Conservation (phyloP, 2,329 filamentous ascomycete species). For the Tolypocladium guangdongense region DNA sequence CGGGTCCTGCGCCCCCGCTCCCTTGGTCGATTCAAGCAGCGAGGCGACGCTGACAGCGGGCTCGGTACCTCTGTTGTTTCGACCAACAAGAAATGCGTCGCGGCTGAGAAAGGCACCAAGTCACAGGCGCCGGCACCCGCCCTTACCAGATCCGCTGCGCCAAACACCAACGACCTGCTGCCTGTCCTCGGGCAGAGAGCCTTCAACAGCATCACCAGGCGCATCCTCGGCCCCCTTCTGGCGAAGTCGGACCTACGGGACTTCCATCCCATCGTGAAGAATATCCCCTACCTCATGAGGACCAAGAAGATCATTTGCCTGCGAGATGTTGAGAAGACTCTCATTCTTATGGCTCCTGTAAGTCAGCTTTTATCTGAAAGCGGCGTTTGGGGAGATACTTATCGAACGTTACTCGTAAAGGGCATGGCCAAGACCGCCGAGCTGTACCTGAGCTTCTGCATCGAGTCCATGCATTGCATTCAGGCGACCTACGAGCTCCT, state of each 20-base stretch:
- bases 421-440: conserved; percentile 62
- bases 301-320: conserved; percentile 82
- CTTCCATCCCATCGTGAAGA: conserved; percentile 70
- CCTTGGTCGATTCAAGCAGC: conserved; percentile 48
- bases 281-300: conserved; percentile 68
- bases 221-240: conserved; percentile 68
- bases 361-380: conserved; percentile 53
- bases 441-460: conserved; percentile 77
- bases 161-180: conserved; percentile 36
- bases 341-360: conserved; percentile 87
- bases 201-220: conserved; percentile 66
- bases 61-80: conserved; percentile 72
- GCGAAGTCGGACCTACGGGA: conserved; percentile 62
- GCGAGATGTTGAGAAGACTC: conserved; percentile 85
- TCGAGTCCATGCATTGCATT: conserved; percentile 81
- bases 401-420: conserved; percentile 63
- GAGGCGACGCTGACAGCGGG: conserved; percentile 70
- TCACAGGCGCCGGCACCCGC: conserved; percentile 35
- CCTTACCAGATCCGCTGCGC: conserved; percentile 49
- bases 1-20: conserved; percentile 42
- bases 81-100: conserved; percentile 38
- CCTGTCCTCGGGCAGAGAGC: conserved; percentile 58
- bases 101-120: conserved; percentile 25
- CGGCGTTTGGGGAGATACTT: conserved; percentile 52
- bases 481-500: conserved; percentile 81